These are phyloP conservation scores for Piromyces finnis DNA, from an alignment of 192 early-diverging fungal species.

Conservation along the genomic window DNA sequence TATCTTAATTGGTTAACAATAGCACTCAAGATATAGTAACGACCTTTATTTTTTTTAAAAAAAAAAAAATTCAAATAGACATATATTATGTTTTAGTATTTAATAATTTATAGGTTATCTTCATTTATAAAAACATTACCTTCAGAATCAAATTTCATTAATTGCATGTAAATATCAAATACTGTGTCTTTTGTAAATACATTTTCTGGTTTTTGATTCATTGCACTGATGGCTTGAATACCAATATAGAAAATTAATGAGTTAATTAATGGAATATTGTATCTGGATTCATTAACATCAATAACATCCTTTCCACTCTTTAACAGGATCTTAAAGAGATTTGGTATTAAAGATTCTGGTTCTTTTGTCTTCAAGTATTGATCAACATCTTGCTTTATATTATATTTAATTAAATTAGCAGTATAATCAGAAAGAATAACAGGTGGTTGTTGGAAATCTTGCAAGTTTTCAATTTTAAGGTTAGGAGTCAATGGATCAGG, in stretches of 20 bases:
- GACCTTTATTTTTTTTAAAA: slow-evolving; percentile 16
- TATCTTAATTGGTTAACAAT: slow-evolving; percentile 93
- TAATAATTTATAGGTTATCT: too few relatives aligned
- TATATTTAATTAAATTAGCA: slow-evolving; percentile 29
- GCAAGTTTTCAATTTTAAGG: slow-evolving; percentile 75
- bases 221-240: slow-evolving; percentile 45
- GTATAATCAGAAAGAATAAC: slow-evolving; percentile 72
- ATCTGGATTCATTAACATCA: slow-evolving; percentile 18
- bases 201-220: slow-evolving; percentile 7
- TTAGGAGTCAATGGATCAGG: slow-evolving; percentile 95
- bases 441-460: slow-evolving; percentile 74
- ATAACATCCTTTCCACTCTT: slow-evolving; percentile 5
- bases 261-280: slow-evolving; percentile 68
- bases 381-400: slow-evolving; percentile 59
- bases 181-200: not conserved
- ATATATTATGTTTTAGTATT: too few relatives aligned
- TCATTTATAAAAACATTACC: too few relatives aligned
- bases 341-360: slow-evolving; percentile 33
- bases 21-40: slow-evolving; percentile 72
- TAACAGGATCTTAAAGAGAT: slow-evolving; percentile 28
- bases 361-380: slow-evolving; percentile 38
- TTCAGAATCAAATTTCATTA: not conserved
- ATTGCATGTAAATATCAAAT: not conserved
- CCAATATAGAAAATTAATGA: slow-evolving; percentile 76
- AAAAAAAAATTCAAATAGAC: not conserved